Evolutionary conservation across 305 asterid species (phyloP), one percentile per base, ranked within the genome.

Genomic region (Vinca major): DNA sequence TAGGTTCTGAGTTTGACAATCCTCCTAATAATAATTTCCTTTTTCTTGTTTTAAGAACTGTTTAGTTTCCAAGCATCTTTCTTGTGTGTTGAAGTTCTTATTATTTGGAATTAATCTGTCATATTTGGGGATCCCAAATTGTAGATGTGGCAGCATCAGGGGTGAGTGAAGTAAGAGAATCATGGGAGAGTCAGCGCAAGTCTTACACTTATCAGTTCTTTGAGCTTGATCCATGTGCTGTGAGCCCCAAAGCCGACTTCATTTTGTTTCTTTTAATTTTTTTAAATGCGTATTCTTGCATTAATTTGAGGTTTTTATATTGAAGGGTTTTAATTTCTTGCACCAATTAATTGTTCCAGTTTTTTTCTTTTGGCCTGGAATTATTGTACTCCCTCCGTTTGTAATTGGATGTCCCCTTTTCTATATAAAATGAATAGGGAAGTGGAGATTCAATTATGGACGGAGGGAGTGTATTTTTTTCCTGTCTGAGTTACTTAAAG

Each of bases 161-260:
- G 62, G 75, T 89, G 72, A 79, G 80, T 68, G 95, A 90, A 78
- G 92, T 86, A 65, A 79, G 85, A 70, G 92, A 93, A 81, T 89
- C 90, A 4, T 89, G 96, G 97, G 95, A 89, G 89, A 90, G 95
- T 84, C 89, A 70, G 71, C 95, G 91, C 78, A 93, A 93, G 92
- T 64, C 89, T 45, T 93, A 85, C 85, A 87, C 95, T 69, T 85
- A 86, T 62, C 91, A 92, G 88, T 90, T 92, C 77, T 78, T 86
- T 44, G 94, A 84, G 79, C 84, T 90, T 73, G 95, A 92, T 75
- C 96, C 97, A 72, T 92, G 91, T 84, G 79, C 57, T 78, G 98
- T 92, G 79, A 88, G 96, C 41, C 13, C 51, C 21, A 12, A 4
- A 26, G 5, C 68, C 52, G 40, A 19, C 50, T 50, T 57, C 41